phyloP scores from a whole-genome alignment of 768 basidiomycete species.

The Russula virescens region DNA sequence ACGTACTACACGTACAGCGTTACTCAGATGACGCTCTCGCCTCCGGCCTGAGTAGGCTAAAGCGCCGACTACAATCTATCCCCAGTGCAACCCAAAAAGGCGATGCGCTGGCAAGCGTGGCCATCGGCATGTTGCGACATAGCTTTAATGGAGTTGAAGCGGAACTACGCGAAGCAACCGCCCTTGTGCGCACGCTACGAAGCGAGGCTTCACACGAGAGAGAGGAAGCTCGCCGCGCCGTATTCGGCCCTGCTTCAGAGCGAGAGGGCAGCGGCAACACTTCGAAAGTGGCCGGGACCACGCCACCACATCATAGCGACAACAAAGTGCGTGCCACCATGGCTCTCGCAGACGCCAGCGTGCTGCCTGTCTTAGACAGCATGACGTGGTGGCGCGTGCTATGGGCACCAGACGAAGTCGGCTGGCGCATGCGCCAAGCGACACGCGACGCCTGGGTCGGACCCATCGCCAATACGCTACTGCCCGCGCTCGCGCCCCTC shows the following conservation, averaged over 20 bases:
- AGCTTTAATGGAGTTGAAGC: slow-evolving; percentile 1
- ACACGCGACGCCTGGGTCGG: slow-evolving; percentile 17
- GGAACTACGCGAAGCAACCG: slow-evolving; percentile 10
- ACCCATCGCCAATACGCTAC: slow-evolving; percentile 7
- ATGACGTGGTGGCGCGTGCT: slow-evolving; percentile 22
- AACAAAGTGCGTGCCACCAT: slow-evolving; percentile 17
- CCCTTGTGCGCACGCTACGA: slow-evolving; percentile 1
- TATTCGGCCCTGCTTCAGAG: slow-evolving; percentile 9
- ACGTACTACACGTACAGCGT: slow-evolving; percentile 48
- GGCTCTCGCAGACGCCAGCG: background rate
- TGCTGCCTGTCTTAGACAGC: slow-evolving; percentile 6
- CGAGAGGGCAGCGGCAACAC: background rate
- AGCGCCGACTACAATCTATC: slow-evolving; percentile 2
- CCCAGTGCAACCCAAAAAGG: slow-evolving; percentile 12
- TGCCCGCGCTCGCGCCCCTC: slow-evolving; percentile 16
- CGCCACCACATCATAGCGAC: background rate
- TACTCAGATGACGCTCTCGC: slow-evolving; percentile 59
- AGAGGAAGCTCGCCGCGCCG: slow-evolving; percentile 2
- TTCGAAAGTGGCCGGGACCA: background rate
- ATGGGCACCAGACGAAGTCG: slow-evolving; percentile 21
- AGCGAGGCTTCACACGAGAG: background rate
- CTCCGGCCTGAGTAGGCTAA: slow-evolving; percentile 36
- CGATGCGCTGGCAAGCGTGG: slow-evolving; percentile 7
- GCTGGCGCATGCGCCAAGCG: slow-evolving; percentile 17
- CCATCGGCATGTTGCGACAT: background rate